Conservation (phyloP, 768 basidiomycete species). For the Hebeloma cylindrosporum region DNA sequence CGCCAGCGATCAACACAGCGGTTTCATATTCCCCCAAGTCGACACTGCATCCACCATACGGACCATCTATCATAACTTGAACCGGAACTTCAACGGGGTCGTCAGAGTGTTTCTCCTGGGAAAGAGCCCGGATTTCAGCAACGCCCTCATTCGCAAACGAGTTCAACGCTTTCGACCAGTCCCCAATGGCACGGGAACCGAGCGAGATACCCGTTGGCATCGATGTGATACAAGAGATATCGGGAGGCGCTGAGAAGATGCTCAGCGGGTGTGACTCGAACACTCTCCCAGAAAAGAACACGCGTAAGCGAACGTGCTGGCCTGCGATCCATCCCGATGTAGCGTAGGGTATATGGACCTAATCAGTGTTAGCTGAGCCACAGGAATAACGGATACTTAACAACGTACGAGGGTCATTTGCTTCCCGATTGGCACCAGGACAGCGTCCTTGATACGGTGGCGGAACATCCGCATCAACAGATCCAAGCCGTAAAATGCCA, state of each 20-base stretch:
- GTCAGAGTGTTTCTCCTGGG: constrained; percentile 8
- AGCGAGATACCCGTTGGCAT: constrained; percentile 53
- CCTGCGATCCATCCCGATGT: constrained; percentile 76
- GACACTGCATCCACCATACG: constrained; percentile 81
- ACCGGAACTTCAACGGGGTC: constrained; percentile 35
- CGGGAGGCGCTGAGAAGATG: constrained; percentile 65
- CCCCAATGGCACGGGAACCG: constrained; percentile 62
- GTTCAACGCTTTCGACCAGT: constrained; percentile 75
- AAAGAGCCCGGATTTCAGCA: constrained; percentile 38
- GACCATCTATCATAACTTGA: constrained; percentile 82
- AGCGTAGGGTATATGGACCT: constrained; percentile 58
- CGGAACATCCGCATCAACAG: constrained; percentile 69
- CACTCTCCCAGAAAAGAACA: constrained; percentile 58
- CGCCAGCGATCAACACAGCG: constrained; percentile 77
- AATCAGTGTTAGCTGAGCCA: constrained; percentile 33
- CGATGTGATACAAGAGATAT: constrained; percentile 42
- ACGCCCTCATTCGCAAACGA: constrained; percentile 42
- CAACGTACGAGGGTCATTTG: constrained; percentile 70
- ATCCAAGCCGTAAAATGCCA: constrained; percentile 80
- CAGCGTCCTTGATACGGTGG: constrained; percentile 76
- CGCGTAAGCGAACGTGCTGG: constrained; percentile 73
- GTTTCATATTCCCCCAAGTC: constrained; percentile 71
- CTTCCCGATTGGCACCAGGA: constrained; percentile 56
- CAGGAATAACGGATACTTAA: constrained; percentile 27
- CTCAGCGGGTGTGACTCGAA: constrained; percentile 84